phyloP scores from a whole-genome alignment of 2,329 filamentous ascomycete genomes.

The Xylaria sp. region DNA sequence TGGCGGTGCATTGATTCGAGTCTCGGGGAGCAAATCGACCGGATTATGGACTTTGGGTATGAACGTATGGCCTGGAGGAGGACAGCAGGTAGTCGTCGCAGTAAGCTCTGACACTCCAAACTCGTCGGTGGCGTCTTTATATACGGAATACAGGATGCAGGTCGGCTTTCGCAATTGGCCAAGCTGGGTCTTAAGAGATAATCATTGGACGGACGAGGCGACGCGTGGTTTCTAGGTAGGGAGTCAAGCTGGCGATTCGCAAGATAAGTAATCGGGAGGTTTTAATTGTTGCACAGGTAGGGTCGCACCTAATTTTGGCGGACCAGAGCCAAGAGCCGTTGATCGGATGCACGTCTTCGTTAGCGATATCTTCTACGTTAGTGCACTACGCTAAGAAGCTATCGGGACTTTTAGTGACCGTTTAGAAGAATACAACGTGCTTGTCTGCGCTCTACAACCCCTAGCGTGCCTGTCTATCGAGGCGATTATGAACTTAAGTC shows the following conservation, averaged over 20 bases:
- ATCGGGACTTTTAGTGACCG: too few species aligned
- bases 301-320: background rate
- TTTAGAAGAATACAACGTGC: too few species aligned
- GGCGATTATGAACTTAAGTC: background rate
- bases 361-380: too few species aligned
- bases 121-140: background rate
- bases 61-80: background rate
- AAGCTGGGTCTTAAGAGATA: background rate
- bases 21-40: background rate
- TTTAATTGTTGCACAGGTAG: background rate
- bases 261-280: background rate
- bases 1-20: constrained; percentile 23
- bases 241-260: background rate
- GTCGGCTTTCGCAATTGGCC: background rate
- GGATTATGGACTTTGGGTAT: too few species aligned
- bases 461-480: background rate
- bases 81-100: background rate
- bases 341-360: too few species aligned
- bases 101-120: background rate
- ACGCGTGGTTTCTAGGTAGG: background rate
- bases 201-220: background rate
- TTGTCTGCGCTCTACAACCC: too few species aligned
- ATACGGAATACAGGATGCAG: background rate
- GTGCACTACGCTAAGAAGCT: too few species aligned
- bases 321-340: background rate